Base-by-base conservation (phyloP, 2,329 filamentous ascomycete species). In the Macroventuria anomochaeta region DNA sequence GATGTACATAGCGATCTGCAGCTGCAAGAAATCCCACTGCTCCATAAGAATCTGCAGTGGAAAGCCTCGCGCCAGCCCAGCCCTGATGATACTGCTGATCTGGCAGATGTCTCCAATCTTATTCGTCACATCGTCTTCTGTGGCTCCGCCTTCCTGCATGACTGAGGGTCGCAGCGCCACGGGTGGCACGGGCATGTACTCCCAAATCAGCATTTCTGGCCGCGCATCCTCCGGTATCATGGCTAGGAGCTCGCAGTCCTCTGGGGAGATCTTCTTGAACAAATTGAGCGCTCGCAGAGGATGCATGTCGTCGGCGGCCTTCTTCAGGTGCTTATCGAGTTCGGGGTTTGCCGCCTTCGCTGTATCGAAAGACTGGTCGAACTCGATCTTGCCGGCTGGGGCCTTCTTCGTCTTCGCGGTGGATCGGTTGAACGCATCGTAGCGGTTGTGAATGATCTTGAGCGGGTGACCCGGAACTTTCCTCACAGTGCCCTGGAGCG, bases 201-300 rank as follows among this genome's bases (percentile, higher is more conserved):
- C 93, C 95, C 95, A 99, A 37, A 99, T 86, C 73, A 97, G 96
- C 87, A 96, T 96, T 72, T 99, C 95, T 0, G 95, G 95, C 15
- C 93, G 85, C 10, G 91, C 91, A 65, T 96, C 92, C 12, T 85
- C 82, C 1, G 93, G 90, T 67, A 97, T 88, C 65, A 99, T 85
- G 4, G 93, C 93, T 1, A 99, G 81, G 18, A 99, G 81, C 74
- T 97, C 93, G 72, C 93, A 96, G 73, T 99, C 95, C 7, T 85
- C 85, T 2, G 89, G 85, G 11, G 86, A 88, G 50, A 99, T 91
- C 69, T 89, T 87, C 74, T 92, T 93, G 79, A 99, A 96, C 26
- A 99, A 83, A 64, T 96, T 96, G 50, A 97, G 78, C 1, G 96
- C 91, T 54, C 90, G 83, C 20, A 97, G 80, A 0, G 95, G 93